These are phyloP conservation scores for Juncus inflexus DNA, from an alignment of 176 grass and related monocot species.

Conservation along the genomic window DNA sequence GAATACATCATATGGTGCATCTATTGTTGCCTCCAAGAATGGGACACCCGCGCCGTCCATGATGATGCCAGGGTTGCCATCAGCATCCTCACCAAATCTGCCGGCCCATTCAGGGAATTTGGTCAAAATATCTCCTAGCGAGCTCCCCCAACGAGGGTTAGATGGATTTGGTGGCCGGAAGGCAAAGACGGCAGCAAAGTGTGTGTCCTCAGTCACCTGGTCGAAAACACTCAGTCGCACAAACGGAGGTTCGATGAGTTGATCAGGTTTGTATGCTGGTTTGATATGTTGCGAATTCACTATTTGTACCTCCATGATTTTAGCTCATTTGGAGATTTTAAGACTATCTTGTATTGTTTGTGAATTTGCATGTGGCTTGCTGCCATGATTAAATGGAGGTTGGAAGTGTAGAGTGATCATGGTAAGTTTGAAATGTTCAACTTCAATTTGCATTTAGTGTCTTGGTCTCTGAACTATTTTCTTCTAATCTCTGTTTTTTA, in stretches of 20 bases:
- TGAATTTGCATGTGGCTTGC: no score
- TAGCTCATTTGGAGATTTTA: no score
- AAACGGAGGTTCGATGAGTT: neutral
- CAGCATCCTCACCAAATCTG: constrained; percentile 21
- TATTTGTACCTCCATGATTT: no score
- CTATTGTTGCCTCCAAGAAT: no score
- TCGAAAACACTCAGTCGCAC: constrained; percentile 58
- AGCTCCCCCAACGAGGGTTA: constrained; percentile 33
- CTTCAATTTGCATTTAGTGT: no score
- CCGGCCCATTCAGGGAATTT: constrained; percentile 56
- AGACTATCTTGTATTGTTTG: no score
- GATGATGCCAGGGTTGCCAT: constrained; percentile 31
- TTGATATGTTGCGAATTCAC: constrained; percentile 16
- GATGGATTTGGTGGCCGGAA: constrained; percentile 54
- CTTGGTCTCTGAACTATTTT: no score
- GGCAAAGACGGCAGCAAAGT: constrained; percentile 66
- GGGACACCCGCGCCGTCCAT: constrained; percentile 46
- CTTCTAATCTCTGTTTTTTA: no score
- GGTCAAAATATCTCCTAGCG: constrained; percentile 37
- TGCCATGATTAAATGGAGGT: no score
- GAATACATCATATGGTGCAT: no score
- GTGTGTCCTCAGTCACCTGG: constrained; percentile 48
- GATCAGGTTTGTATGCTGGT: constrained; percentile 28
- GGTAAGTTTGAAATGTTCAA: no score
- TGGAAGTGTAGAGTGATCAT: no score